A percentile compares a stretch with the other conserved stretches of the same genome.
Conservation (phyloP, 2,329 filamentous ascomycete genomes). For the Fonsecaea pugnacius region DNA sequence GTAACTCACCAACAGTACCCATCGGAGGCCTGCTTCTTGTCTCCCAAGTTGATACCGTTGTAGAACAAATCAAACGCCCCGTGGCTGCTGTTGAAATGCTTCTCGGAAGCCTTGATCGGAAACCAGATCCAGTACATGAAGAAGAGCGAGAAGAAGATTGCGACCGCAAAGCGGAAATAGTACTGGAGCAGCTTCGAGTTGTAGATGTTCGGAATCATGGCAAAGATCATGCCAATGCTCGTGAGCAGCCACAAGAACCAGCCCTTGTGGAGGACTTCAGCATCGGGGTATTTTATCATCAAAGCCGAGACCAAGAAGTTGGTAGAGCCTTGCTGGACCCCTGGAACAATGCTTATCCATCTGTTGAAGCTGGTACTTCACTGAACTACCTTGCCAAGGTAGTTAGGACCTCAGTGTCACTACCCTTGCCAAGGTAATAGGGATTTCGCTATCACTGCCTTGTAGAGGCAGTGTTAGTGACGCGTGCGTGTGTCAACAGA, state of each 20-base stretch:
- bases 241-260: constrained; percentile 48
- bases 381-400: too few species aligned
- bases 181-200: constrained; percentile 43
- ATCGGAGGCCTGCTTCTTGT: constrained; percentile 44
- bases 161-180: constrained; percentile 46
- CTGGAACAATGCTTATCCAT: constrained; percentile 46
- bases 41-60: constrained; percentile 47
- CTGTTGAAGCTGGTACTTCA: too few species aligned
- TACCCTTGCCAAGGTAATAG: too few species aligned
- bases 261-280: constrained; percentile 42
- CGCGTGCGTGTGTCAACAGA: too few species aligned
- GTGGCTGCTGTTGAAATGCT: constrained; percentile 42
- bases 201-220: constrained; percentile 46
- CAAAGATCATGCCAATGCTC: constrained; percentile 45
- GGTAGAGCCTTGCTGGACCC: constrained; percentile 47
- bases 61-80: constrained; percentile 46
- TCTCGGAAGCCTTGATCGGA: constrained; percentile 42
- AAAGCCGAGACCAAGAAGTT: constrained; percentile 49
- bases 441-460: too few species aligned
- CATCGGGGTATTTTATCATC: constrained; percentile 46
- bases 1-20: constrained; percentile 43
- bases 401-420: too few species aligned
- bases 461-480: too few species aligned
- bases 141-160: constrained; percentile 46
- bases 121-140: constrained; percentile 49